These are phyloP conservation scores for Chlorella sp. DNA, from an alignment of 139 green algal genomes.

Conservation along the genomic window DNA sequence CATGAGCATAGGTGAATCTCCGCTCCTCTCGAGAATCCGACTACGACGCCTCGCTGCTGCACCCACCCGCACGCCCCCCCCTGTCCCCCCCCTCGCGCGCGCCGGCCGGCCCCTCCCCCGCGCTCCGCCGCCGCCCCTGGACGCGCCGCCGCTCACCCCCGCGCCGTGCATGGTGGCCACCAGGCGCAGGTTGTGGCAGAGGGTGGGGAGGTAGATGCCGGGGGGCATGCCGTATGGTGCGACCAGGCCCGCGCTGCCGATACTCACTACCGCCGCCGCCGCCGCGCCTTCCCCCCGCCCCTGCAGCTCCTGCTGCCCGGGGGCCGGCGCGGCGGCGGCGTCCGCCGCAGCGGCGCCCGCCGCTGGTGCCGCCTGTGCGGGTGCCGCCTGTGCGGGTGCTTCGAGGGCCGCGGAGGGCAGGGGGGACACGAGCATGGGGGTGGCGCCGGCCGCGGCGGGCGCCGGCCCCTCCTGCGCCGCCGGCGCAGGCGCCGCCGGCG, in stretches of 20 bases:
- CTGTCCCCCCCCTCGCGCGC: background rate
- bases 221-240: constrained; percentile 46
- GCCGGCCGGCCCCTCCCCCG: no score
- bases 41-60: background rate
- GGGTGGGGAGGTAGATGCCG: constrained; percentile 33
- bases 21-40: no score
- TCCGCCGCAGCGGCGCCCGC: background rate
- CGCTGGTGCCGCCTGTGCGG: background rate
- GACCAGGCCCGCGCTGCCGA: background rate
- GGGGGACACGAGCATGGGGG: constrained; percentile 1
- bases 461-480: background rate
- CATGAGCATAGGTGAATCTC: no score
- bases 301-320: background rate
- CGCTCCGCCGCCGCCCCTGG: background rate
- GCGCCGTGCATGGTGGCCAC: constrained; percentile 35
- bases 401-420: background rate
- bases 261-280: background rate
- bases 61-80: background rate
- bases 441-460: background rate
- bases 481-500: background rate
- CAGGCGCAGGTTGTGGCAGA: constrained; percentile 39
- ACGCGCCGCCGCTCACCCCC: constrained; percentile 4
- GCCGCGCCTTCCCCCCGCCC: background rate
- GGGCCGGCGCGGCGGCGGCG: background rate
- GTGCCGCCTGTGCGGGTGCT: no score